Evolutionary conservation across 2,329 filamentous ascomycete genomes (phyloP), one percentile per base, ranked within the genome.

Genomic region (Epichloe amarillans): DNA sequence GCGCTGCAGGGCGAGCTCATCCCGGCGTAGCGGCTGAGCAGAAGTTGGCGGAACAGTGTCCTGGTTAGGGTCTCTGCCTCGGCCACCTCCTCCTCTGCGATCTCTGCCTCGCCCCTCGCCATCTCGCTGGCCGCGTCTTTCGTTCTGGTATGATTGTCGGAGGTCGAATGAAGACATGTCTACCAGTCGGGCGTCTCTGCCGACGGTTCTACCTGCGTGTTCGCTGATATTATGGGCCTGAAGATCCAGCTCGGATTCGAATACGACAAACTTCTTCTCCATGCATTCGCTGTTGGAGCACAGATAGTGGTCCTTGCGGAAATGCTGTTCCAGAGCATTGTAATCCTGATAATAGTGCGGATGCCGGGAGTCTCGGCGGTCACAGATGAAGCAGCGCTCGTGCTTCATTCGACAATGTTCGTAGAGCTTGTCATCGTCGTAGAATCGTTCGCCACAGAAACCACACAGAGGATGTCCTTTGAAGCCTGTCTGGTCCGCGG

Each of bases 221-320:
- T 83, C 79, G 58, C 86, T 84, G 10, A 98, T 69, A 64, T 95
- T 88, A 68, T 98, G 93, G 3, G 86, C 93, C 65, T 97, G 95
- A 45, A 98, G 71, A 61, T 98, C 93, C 74, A 98, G 83, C 61
- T 96, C 88, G 0, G 89, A 90, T 50, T 88, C 88, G 59, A 98
- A 98, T 0, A 97, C 93, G 33, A 97, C 86, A 63, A 97, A 96
- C 64, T 96, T 97, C 77, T 95, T 95, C 59, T 97, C 93, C 62
- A 93, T 65, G 61, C 93, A 98, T 62, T 95, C 90, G 50, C 78
- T 75, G 60, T 98, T 89, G 6, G 79, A 67, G 62, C 93, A 98
- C 0, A 90, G 71, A 62, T 83, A 95, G 66, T 98, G 93, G 52
- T 93, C 89, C 57, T 83, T 83, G 55, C 79, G 77, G 64, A 97